Evolutionary conservation across 306 rosid species (phyloP).

Genomic region (Notholithocarpus densiflorus): DNA sequence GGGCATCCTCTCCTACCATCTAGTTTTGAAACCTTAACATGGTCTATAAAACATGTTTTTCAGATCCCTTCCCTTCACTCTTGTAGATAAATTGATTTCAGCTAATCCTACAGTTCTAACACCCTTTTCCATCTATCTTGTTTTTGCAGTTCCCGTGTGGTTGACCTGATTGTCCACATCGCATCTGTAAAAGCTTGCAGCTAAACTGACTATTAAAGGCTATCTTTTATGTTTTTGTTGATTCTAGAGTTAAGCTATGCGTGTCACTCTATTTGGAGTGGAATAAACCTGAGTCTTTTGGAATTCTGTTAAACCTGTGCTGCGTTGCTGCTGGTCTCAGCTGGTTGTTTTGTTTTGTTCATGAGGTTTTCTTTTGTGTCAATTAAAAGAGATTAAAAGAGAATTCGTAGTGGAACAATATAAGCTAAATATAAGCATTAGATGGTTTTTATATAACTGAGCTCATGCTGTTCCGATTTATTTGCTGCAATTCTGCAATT

Average conservation of each 20-base stretch:
- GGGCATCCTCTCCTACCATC: no score
- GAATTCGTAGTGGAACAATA: background rate
- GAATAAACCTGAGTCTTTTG: slow-evolving; percentile 19
- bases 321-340: background rate
- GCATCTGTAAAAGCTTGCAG: slow-evolving; percentile 39
- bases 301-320: background rate
- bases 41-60: no score
- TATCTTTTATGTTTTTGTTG: slow-evolving; percentile 15
- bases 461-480: background rate
- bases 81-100: background rate
- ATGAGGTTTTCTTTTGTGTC: background rate
- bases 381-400: no score
- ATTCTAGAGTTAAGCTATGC: background rate
- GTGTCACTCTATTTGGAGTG: background rate
- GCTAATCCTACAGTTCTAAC: background rate
- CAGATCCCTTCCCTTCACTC: background rate
- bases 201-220: slow-evolving; percentile 20
- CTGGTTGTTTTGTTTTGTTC: background rate
- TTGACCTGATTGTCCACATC: slow-evolving; percentile 82
- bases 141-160: slow-evolving; percentile 76
- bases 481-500: background rate
- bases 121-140: background rate
- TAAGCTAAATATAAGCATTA: background rate
- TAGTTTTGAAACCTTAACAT: no score
- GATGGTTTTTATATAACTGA: background rate